phyloP scores from a whole-genome alignment of 768 basidiomycete species.

The Collybia sordida region DNA sequence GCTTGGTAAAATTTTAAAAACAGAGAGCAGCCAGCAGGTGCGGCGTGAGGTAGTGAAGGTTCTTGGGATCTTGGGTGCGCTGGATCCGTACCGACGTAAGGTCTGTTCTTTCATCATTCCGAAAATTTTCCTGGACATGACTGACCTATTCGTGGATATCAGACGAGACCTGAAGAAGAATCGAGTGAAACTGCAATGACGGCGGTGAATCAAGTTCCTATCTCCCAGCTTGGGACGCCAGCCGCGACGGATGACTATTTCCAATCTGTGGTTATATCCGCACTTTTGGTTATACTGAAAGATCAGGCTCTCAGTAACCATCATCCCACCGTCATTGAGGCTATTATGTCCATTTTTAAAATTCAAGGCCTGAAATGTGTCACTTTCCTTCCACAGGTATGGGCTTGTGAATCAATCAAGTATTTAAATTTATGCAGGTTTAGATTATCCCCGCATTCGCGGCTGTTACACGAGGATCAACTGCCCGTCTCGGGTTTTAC shows the following conservation, averaged over 20 bases:
- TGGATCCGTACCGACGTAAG: constrained; percentile 95
- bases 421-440: constrained; percentile 9
- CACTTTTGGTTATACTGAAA: constrained; percentile 82
- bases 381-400: constrained; percentile 89
- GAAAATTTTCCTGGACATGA: background rate
- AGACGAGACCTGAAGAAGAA: constrained; percentile 58
- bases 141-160: constrained; percentile 36
- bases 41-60: constrained; percentile 92
- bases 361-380: constrained; percentile 97
- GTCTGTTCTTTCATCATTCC: constrained; percentile 33
- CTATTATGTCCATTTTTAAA: constrained; percentile 98
- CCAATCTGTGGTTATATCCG: constrained; percentile 91
- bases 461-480: constrained; percentile 77
- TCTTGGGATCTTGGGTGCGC: constrained; percentile 91
- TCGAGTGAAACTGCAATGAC: constrained; percentile 58
- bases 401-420: constrained; percentile 1
- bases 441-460: constrained; percentile 96
- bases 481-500: constrained; percentile 85
- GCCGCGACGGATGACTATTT: constrained; percentile 92
- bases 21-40: constrained; percentile 70
- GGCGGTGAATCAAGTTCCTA: constrained; percentile 67
- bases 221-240: constrained; percentile 57
- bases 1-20: constrained; percentile 80
- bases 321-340: constrained; percentile 94
- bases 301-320: constrained; percentile 85